Evolutionary conservation across 2,329 filamentous ascomycete genomes (phyloP), one percentile per base, ranked within the genome.

Genomic region (Triangularia verruculosa): DNA sequence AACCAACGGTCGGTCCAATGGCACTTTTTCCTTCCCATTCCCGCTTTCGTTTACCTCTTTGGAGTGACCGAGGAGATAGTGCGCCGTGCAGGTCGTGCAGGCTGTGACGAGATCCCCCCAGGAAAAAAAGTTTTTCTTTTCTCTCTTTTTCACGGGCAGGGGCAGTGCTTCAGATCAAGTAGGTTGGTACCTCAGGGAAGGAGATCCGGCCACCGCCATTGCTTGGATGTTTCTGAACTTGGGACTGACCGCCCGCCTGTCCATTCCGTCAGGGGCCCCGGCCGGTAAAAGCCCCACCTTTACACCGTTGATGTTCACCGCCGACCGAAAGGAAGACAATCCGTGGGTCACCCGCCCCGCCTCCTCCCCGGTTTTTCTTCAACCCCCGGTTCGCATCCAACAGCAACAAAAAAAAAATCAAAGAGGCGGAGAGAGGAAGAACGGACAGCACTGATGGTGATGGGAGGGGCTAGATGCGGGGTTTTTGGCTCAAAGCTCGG

Each of bases 161-260:
- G n/a, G 39, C 6, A 47, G 3, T 20, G 39, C 20, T 47, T 47
- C 20, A 7, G 13, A 20, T 20, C 5, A 20, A 17, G 39, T 9
- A 39, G 13, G n/a, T n/a, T n/a, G n/a, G n/a, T n/a, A n/a, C n/a
- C n/a, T n/a, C 13, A 8, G 30, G 39, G n/a, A 47, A 47, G 39
- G 39, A 47, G n/a, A 17, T 30, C 39, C 22, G 39, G 43, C 57
- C 57, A 59, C 57, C 57, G 57, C 57, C 39, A 52, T 52, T 59
- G 25, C 57, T 59, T 59, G 39, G 57, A 25, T 59, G n/a, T 17
- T 54, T 27, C 22, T 27, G 6, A 47, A 47, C 39, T 47, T 47
- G 39, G 39, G 39, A 43, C 56, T 59, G 57, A 59, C 57, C 57
- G 57, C 57, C 39, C 57, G 39, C 57, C 51, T 30, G 30, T 58